Evolutionary conservation across 306 rosid genomes (phyloP).

Genomic region (Acacia melanoxylon): DNA sequence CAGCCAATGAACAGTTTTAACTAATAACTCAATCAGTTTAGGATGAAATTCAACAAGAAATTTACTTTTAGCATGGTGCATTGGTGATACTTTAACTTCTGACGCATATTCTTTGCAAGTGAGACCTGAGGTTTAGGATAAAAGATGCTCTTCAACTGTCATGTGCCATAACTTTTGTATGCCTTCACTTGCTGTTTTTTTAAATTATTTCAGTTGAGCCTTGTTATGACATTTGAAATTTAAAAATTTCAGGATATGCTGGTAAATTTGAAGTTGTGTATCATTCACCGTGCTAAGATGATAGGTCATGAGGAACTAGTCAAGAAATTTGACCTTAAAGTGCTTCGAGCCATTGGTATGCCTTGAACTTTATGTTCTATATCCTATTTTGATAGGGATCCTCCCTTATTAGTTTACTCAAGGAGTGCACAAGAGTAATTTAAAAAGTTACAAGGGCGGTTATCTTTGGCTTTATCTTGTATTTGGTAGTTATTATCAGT

Average conservation of each 20-base stretch:
- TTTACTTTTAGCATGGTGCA: not conserved
- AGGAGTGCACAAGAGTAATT: too few relatives aligned
- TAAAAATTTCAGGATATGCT: slow-evolving; percentile 61
- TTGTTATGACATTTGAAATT: slow-evolving; percentile 20
- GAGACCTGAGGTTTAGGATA: not conserved
- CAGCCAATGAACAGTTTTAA: not conserved
- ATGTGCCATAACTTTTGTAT: not conserved
- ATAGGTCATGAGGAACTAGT: slow-evolving; percentile 53
- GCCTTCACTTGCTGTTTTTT: not conserved
- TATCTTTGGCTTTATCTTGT: too few relatives aligned
- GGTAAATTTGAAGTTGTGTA: slow-evolving; percentile 60
- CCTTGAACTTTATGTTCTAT: not conserved
- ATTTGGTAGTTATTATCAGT: too few relatives aligned
- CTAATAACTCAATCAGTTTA: not conserved
- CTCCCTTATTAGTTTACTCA: too few relatives aligned
- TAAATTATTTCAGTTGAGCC: not conserved
- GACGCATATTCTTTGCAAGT: not conserved
- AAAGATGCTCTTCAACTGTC: too few relatives aligned
- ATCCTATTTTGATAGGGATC: too few relatives aligned
- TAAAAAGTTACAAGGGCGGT: too few relatives aligned
- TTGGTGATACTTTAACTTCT: not conserved
- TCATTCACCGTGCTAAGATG: slow-evolving; percentile 57
- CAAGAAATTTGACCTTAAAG: slow-evolving; percentile 58
- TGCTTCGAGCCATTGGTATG: slow-evolving; percentile 81
- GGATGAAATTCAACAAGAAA: not conserved